phyloP scores from a whole-genome alignment of 1,284 basidiomycete species.

The Tausonia pullulans region DNA sequence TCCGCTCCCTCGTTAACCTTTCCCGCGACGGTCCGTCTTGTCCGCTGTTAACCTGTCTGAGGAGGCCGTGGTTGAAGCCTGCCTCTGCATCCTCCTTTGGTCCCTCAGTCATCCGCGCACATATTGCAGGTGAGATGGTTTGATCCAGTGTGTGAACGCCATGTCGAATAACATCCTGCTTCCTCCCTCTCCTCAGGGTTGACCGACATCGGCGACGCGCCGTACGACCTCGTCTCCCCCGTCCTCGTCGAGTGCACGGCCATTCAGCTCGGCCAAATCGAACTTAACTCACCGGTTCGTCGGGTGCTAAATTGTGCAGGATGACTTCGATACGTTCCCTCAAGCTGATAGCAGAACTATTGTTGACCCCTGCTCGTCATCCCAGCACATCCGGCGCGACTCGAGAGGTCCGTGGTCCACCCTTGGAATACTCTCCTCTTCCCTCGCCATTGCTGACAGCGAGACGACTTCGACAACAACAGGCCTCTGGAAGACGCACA shows the following conservation, averaged over 20 bases:
- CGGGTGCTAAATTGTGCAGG: no score
- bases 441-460: neutral
- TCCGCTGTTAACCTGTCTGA: no score
- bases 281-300: slow-evolving; percentile 10
- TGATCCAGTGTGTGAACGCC: no score
- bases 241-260: slow-evolving; percentile 9
- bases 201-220: slow-evolving; percentile 12
- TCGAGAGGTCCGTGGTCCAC: neutral
- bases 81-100: no score
- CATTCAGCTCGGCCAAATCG: slow-evolving; percentile 6
- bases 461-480: neutral
- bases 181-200: neutral
- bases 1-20: no score
- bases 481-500: slow-evolving; percentile 11
- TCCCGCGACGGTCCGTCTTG: no score
- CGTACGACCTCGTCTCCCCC: slow-evolving; percentile 2
- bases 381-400: slow-evolving; percentile 9
- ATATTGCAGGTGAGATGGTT: no score
- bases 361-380: neutral
- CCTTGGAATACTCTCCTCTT: neutral
- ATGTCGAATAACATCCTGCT: no score
- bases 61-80: no score
- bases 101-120: no score
- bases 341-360: neutral
- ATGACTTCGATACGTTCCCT: no score